Evolutionary conservation across 2,329 filamentous ascomycete genomes (phyloP).

Genomic region (Pseudofabraea citricarpa): DNA sequence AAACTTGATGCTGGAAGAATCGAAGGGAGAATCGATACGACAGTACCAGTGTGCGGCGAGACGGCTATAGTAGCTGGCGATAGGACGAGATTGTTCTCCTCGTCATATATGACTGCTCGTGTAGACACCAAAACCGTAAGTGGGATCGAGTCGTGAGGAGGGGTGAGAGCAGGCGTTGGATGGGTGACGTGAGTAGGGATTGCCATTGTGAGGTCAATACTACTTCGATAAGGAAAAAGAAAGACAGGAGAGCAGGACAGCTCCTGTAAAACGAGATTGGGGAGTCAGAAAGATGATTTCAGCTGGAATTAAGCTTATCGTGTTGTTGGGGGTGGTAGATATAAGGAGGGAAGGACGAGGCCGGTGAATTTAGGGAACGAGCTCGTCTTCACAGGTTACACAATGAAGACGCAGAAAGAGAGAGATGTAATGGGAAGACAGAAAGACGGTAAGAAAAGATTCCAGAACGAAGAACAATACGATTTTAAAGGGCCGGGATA

Average conservation of each 20-base stretch:
- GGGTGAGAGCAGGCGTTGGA: constrained; percentile 24
- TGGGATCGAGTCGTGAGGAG: constrained; percentile 30
- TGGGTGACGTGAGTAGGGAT: constrained; percentile 12
- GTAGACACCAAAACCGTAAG: constrained; percentile 80
- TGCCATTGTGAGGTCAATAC: constrained; percentile 4
- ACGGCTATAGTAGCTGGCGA: constrained; percentile 81
- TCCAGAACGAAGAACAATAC: constrained; percentile 1
- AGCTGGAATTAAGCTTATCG: no score
- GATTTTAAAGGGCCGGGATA: constrained; percentile 5
- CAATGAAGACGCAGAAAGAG: constrained; percentile 3
- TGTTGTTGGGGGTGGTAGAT: constrained; percentile 9
- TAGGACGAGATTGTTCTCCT: constrained; percentile 55
- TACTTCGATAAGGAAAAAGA: constrained; percentile 7
- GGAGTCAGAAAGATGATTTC: no score
- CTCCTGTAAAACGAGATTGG: no score
- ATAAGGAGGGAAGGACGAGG: constrained; percentile 11
- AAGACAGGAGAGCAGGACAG: no score
- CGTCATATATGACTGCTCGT: constrained; percentile 72
- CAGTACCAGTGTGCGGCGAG: constrained; percentile 76
- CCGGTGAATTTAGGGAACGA: no score
- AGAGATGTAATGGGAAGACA: no score
- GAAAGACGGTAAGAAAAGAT: constrained; percentile 8
- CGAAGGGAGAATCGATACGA: constrained; percentile 67
- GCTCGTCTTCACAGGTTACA: no score
- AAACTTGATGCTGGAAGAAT: constrained; percentile 75